Percentiles rank a stretch among this genome's conserved stretches.
phyloP scores from a whole-genome alignment of 192 early-diverging fungal species.

The Pilaira anomala region DNA sequence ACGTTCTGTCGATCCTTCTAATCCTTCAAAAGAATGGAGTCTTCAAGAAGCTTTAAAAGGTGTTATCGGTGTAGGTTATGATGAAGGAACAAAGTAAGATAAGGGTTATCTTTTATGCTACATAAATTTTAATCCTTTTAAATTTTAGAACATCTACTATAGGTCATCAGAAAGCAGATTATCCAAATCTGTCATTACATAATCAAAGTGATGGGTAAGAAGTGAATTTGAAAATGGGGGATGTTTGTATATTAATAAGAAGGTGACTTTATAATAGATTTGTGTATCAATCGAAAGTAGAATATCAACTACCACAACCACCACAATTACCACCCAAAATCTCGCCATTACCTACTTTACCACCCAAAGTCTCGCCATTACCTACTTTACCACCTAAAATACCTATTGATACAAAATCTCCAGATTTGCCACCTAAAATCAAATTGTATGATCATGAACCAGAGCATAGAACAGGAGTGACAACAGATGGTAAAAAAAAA shows the following conservation, averaged over 20 bases:
- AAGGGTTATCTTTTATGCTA: background rate
- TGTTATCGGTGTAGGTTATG: conserved; percentile 20
- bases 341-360: background rate
- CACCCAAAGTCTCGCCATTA: conserved; percentile 1
- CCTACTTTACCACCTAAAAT: conserved; percentile 29
- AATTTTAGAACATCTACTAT: background rate
- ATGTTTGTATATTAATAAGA: background rate
- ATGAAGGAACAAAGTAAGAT: background rate
- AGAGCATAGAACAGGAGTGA: background rate
- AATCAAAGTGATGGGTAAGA: conserved; percentile 37
- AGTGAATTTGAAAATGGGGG: background rate
- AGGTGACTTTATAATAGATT: background rate
- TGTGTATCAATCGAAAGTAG: conserved; percentile 5
- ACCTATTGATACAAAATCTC: conserved; percentile 4
- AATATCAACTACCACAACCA: background rate
- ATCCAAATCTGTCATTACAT: conserved; percentile 10
- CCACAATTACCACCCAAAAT: conserved; percentile 7
- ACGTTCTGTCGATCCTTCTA: conserved; percentile 4
- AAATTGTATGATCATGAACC: conserved; percentile 1
- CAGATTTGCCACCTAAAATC: conserved; percentile 18
- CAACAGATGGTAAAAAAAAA: background rate
- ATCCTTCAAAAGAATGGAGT: conserved; percentile 22
- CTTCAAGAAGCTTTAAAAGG: conserved; percentile 35
- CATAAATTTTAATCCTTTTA: no score
- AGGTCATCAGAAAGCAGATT: conserved; percentile 1